Evolutionary conservation across 441 rosid species (phyloP).

Genomic region (Arabidopsis hybrid): DNA sequence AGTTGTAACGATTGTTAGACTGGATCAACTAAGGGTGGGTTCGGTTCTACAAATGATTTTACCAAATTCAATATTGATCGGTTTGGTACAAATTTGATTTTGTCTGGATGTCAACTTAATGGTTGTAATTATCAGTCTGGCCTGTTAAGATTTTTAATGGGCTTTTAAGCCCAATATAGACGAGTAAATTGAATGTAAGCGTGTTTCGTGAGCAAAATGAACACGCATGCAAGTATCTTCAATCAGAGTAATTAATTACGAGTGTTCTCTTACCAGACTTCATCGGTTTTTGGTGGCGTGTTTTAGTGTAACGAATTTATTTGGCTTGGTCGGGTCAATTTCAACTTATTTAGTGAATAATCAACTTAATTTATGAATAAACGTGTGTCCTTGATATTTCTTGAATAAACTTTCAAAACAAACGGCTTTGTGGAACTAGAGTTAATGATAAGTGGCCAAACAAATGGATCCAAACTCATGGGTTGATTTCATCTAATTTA

Average conservation of each 20-base stretch:
- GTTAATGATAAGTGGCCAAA: constrained; percentile 9
- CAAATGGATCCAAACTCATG: constrained; percentile 13
- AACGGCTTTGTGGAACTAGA: constrained; percentile 2
- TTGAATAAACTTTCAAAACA: background rate
- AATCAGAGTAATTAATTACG: constrained; percentile 34
- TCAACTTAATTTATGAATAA: constrained; percentile 14
- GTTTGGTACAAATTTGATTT: background rate
- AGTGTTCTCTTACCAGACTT: constrained; percentile 44
- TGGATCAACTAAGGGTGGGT: constrained; percentile 1
- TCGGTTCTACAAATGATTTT: background rate
- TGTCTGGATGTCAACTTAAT: background rate
- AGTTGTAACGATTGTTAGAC: constrained; percentile 14
- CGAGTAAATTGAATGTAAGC: background rate
- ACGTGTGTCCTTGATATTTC: background rate
- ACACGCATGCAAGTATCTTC: constrained; percentile 22
- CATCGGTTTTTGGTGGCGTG: constrained; percentile 43
- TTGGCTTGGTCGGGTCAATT: constrained; percentile 36
- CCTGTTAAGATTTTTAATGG: background rate
- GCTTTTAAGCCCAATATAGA: constrained; percentile 1
- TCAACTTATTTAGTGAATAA: constrained; percentile 29
- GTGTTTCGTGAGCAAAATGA: constrained; percentile 16
- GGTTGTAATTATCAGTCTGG: too few species aligned
- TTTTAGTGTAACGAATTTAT: constrained; percentile 35
- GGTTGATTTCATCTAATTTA: background rate
- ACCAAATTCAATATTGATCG: background rate